Base-by-base conservation (phyloP, 2,329 filamentous ascomycete species). In the Neurospora sp. region DNA sequence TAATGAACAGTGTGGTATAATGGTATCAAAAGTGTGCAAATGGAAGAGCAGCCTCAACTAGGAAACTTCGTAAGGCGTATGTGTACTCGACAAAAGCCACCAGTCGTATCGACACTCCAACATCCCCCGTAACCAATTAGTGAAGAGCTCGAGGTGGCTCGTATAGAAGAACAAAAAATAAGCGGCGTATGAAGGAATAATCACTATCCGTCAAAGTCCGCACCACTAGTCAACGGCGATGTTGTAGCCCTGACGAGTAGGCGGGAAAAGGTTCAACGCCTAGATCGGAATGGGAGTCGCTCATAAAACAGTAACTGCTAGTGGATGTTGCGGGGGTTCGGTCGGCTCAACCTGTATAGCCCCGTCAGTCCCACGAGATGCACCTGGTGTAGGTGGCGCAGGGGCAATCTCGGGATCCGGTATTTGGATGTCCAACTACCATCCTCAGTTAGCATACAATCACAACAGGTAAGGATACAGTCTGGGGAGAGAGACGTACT, bases 361-460 rank as follows among this genome's bases (percentile, higher is more conserved):
- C 33, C 73, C 70, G 17, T 70, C 69, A 62, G 52, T 62, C 52
- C 52, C 52, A 1, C 68, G 68, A 3, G 73, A 74, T 1, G 68
- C 80, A 42, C 80, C 80, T 1, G 82, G 80, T 23, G 82, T 85
- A 71, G 80, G 81, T 67, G 83, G 84, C 3, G 84, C 74, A 1
- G 74, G 81, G 2, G 85, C 86, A 71, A 93, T 88, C 75, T 92
- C 90, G 1, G 92, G 91, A 78, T 94, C 91, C 4, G 91, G 89
- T 70, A 94, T 92, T 80, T 93, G 91, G 67, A 94, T 92, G 75
- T 94, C 91, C 75, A 94, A 85, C 90, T 92, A 70, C 11, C 68
- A 19, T 38, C n/a, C 42, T 81, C 71, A 80, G 52, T 62, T 10
- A 62, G 77, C 68, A 71, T 36, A 38, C 38, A 39, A 10, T 13